phyloP scores from a whole-genome alignment of 2,329 filamentous ascomycete species.

The Botryotinia narcissicola region DNA sequence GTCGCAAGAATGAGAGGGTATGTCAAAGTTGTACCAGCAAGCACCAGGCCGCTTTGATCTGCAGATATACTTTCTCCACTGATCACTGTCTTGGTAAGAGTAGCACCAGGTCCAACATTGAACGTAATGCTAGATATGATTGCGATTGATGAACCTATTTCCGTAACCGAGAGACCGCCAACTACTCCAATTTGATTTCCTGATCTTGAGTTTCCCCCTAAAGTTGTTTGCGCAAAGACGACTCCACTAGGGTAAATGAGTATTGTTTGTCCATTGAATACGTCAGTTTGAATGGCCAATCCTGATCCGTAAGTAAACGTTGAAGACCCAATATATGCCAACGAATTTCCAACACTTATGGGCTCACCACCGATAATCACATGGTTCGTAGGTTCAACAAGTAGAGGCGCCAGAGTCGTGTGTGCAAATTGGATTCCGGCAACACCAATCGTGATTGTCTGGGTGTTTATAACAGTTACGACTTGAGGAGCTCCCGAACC shows the following conservation, averaged over 20 bases:
- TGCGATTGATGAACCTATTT: conserved; percentile 38
- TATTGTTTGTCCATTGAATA: conserved; percentile 30
- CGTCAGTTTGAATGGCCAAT: conserved; percentile 23
- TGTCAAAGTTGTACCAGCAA: conserved; percentile 27
- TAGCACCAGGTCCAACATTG: conserved; percentile 49
- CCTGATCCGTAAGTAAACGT: conserved; percentile 30
- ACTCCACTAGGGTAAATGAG: conserved; percentile 29
- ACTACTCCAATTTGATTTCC: conserved; percentile 25
- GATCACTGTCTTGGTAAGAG: conserved; percentile 47
- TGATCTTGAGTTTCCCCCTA: conserved; percentile 28
- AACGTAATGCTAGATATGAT: conserved; percentile 49
- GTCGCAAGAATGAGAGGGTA: conserved; percentile 31
- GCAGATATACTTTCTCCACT: conserved; percentile 53
- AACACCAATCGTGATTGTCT: conserved; percentile 32
- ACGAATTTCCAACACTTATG: conserved; percentile 21
- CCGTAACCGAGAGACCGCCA: conserved; percentile 33
- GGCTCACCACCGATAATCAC: conserved; percentile 26
- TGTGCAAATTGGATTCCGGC: conserved; percentile 30
- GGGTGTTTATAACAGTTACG: conserved; percentile 26
- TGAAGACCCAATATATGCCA: conserved; percentile 28
- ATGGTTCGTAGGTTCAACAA: conserved; percentile 28
- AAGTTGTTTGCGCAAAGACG: conserved; percentile 28
- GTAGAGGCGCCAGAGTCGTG: conserved; percentile 24
- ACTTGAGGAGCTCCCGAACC: conserved; percentile 29
- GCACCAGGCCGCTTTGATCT: conserved; percentile 47